Evolutionary conservation across 257 asterid genomes (phyloP).

Genomic region (Capsicum pubescens): DNA sequence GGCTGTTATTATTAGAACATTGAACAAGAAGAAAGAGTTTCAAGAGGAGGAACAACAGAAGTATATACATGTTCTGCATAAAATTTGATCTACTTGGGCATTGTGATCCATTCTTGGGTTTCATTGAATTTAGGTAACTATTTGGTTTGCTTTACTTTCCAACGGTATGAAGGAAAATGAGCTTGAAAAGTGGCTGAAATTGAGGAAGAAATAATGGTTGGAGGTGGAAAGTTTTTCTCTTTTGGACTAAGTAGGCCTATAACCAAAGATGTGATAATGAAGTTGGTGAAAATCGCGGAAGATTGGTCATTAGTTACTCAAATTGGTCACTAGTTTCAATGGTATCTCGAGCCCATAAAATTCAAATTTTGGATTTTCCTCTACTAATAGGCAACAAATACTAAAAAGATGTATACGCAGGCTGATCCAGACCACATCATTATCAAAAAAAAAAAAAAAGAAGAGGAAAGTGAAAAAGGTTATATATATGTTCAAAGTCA

Average conservation of each 20-base stretch:
- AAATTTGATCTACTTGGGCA: neutral
- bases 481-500: conserved; percentile 24
- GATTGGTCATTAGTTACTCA: too few relatives aligned
- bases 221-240: neutral
- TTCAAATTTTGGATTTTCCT: too few relatives aligned
- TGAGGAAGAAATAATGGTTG: conserved; percentile 13
- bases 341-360: too few relatives aligned
- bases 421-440: neutral
- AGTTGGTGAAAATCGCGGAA: too few relatives aligned
- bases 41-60: conserved; percentile 40
- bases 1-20: conserved; percentile 37
- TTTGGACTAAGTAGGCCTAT: too few relatives aligned
- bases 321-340: too few relatives aligned
- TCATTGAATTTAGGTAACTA: neutral
- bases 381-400: too few relatives aligned
- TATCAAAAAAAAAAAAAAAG: neutral
- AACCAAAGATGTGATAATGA: too few relatives aligned
- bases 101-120: conserved; percentile 36
- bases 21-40: conserved; percentile 37
- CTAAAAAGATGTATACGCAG: neutral
- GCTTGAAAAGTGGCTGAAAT: conserved; percentile 8
- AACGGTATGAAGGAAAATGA: neutral
- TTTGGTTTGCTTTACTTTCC: conserved; percentile 19
- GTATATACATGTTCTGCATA: conserved; percentile 27
- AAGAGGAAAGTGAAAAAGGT: neutral